phyloP scores from a whole-genome alignment of 2,329 filamentous ascomycete genomes.

The Monosporascus sp. region DNA sequence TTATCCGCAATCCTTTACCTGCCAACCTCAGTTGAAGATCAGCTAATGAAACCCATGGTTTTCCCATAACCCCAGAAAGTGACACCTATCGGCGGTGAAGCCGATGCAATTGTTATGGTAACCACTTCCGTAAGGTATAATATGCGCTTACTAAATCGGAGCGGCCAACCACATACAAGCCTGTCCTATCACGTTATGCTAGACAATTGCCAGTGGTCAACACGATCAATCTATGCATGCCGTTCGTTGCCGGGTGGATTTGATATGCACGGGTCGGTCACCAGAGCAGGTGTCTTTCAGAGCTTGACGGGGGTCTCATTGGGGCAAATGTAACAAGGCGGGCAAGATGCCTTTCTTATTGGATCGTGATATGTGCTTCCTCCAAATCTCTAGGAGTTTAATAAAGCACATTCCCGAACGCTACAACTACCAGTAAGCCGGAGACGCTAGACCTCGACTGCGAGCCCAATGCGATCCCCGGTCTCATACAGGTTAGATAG shows the following conservation, averaged over 20 bases:
- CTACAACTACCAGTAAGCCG: too few species aligned
- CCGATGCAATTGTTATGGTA: neutral
- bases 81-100: neutral
- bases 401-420: too few species aligned
- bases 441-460: too few species aligned
- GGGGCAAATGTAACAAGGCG: too few species aligned
- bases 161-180: neutral
- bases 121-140: neutral
- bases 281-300: too few species aligned
- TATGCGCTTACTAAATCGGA: neutral
- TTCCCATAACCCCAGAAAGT: neutral
- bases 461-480: too few species aligned
- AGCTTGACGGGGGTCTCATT: too few species aligned
- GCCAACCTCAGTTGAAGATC: neutral
- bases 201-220: neutral
- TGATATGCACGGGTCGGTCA: too few species aligned
- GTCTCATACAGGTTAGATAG: too few species aligned
- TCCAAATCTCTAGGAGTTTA: too few species aligned
- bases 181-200: neutral
- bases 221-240: neutral
- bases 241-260: neutral
- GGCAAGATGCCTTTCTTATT: too few species aligned
- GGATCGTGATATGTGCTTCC: too few species aligned
- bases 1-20: neutral
- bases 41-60: neutral